Evolutionary conservation across 352 stramenopile species (phyloP).

Genomic region (Thalassiosira hispida): DNA sequence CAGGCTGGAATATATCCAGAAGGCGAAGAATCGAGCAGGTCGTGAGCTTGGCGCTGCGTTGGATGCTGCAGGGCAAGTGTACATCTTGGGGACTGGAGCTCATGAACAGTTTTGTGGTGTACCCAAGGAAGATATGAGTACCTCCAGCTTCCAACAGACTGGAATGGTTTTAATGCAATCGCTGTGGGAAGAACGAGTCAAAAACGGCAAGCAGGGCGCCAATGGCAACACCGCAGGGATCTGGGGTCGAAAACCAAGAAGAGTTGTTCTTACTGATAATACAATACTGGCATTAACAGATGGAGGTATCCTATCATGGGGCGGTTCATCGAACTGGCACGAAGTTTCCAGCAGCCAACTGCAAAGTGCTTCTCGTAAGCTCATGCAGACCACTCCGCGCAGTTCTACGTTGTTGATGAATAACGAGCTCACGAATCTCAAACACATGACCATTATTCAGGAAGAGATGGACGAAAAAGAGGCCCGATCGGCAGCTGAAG

Average conservation of each 20-base stretch:
- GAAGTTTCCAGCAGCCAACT: constrained; percentile 60
- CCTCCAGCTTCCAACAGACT: constrained; percentile 37
- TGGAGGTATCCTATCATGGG: constrained; percentile 90
- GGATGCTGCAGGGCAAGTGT: constrained; percentile 92
- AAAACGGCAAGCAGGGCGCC: constrained; percentile 47
- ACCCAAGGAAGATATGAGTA: constrained; percentile 57
- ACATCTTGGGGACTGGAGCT: constrained; percentile 89
- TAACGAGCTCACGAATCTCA: constrained; percentile 13
- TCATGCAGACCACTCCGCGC: constrained; percentile 33
- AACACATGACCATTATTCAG: constrained; percentile 35
- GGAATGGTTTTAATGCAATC: constrained; percentile 50
- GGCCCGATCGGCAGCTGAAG: constrained; percentile 74
- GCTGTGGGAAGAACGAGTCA: constrained; percentile 67
- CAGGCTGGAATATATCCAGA: constrained; percentile 33
- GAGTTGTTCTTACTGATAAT: constrained; percentile 87
- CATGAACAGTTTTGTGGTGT: constrained; percentile 86
- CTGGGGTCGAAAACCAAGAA: constrained; percentile 89
- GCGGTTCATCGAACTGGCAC: constrained; percentile 83
- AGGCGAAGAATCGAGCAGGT: constrained; percentile 76
- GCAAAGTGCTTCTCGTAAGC: constrained; percentile 22
- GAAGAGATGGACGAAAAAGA: constrained; percentile 58
- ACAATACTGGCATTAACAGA: constrained; percentile 89
- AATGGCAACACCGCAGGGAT: constrained; percentile 90
- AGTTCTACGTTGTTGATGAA: constrained; percentile 30
- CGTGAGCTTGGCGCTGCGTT: constrained; percentile 86